Evolutionary conservation across 768 basidiomycete genomes (phyloP).

Genomic region (Suillus spraguei): DNA sequence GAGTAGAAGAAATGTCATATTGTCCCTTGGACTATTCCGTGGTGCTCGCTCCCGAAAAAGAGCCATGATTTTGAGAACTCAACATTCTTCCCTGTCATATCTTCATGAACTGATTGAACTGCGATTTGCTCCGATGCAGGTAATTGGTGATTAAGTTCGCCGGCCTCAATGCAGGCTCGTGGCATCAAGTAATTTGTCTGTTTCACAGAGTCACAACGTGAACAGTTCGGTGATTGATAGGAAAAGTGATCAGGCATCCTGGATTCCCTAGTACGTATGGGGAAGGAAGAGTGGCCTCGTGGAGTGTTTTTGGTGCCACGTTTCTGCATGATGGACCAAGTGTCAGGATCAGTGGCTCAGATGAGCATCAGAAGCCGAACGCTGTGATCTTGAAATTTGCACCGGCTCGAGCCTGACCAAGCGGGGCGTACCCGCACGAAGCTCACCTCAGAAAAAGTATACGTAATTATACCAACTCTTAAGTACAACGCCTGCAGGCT

Average conservation of each 20-base stretch:
- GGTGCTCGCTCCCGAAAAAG: background rate
- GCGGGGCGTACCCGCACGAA: background rate
- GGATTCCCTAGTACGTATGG: background rate
- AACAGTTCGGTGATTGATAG: background rate
- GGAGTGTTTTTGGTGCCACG: background rate
- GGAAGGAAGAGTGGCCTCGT: constrained; percentile 5
- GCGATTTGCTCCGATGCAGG: background rate
- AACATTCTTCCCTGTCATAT: background rate
- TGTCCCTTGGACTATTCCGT: background rate
- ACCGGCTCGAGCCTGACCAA: background rate
- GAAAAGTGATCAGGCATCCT: background rate
- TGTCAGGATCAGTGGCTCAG: background rate
- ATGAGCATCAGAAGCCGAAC: background rate
- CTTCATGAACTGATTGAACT: background rate
- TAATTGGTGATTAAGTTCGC: background rate
- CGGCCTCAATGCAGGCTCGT: background rate
- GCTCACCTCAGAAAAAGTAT: background rate
- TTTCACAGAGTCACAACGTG: background rate
- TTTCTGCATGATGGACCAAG: background rate
- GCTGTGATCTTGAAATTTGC: background rate
- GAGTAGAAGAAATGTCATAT: background rate
- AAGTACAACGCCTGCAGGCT: constrained; percentile 2
- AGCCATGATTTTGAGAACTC: background rate
- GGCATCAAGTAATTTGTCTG: background rate
- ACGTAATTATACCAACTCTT: background rate